Evolutionary conservation across 1,284 basidiomycete species (phyloP).

Genomic region (Pholiota adiposa): DNA sequence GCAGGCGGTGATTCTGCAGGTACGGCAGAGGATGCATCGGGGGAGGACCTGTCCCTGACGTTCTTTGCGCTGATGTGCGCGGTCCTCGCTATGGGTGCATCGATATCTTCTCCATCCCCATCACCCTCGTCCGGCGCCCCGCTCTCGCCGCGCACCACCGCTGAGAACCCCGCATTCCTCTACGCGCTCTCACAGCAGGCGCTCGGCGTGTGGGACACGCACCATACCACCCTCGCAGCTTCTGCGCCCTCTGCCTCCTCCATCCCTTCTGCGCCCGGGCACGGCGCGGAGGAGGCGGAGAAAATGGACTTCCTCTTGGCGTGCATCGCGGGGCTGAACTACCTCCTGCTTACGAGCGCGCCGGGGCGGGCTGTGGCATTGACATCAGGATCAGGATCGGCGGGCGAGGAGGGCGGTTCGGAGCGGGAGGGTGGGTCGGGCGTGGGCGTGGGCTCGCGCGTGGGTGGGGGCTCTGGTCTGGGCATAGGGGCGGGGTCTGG

Average conservation of each 20-base stretch:
- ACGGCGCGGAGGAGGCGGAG: conserved; percentile 24
- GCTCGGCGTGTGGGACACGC: conserved; percentile 31
- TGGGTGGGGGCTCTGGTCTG: not conserved
- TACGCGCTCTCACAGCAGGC: conserved; percentile 33
- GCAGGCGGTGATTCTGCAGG: not conserved
- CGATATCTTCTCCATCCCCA: conserved; percentile 25
- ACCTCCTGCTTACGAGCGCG: conserved; percentile 17
- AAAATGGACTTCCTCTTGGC: conserved; percentile 30
- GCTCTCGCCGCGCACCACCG: not conserved
- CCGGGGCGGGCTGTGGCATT: not conserved
- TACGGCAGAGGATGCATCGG: not conserved
- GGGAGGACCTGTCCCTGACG: conserved; percentile 37
- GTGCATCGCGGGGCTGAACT: conserved; percentile 23
- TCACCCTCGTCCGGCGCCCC: not conserved
- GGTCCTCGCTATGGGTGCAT: conserved; percentile 59
- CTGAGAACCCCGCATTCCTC: conserved; percentile 26
- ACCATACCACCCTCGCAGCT: not conserved
- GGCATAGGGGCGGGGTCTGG: not conserved
- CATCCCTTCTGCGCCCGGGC: too few species aligned
- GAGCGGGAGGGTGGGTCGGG: conserved; percentile 1
- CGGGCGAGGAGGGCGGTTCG: conserved; percentile 13
- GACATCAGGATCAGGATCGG: not conserved
- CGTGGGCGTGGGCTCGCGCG: not conserved
- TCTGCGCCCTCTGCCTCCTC: not conserved
- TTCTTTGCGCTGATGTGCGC: conserved; percentile 62